Evolutionary conservation across 257 asterid species (phyloP), one percentile per base, ranked within the genome.

Genomic region (Vinca minor): DNA sequence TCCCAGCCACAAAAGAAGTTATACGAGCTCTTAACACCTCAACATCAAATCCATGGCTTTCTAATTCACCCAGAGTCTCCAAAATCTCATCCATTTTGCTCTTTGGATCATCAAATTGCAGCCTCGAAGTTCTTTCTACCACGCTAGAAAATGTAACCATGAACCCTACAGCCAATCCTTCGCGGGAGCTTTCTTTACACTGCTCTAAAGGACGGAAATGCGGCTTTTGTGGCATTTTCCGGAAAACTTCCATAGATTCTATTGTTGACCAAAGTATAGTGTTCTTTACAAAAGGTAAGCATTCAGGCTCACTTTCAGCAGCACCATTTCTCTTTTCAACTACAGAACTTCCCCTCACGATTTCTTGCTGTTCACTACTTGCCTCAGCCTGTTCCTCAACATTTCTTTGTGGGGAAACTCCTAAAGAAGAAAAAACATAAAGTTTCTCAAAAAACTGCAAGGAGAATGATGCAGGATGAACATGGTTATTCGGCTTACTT

Each of bases 151-250:
- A 93, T 10, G 78, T 82, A 0, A 87, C 95, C 97, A 87, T 93
- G 59, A 11, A 76, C 41, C 89, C 96, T 52, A 91, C 76, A 56
- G 98, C 98, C 66, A 77, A 63, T 36, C 96, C 94, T 72, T 88
- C 98, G 5, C 96, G 91, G 4, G 75, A 64, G 70, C 87, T 77
- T 73, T 88, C 96, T 73, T 74, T 82, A 23, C 60, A 65, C 9
- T 73, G 32, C 48, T 56, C 68, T 71, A 91, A 64, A 29, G 96
- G 91, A 60, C 26, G 65, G 71, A 91, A 91, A 80, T 91, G 98
- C n/a, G 98, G 95, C 44, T 67, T 84, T 59, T 88, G 98, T 35
- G 98, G 98, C 62, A 78, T 58, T 67, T 64, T 84, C 71, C 49
- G 71, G 75, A 91, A 91, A 58, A 74, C 84, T 45, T 83, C 95